Percentiles rank a stretch among this genome's conserved stretches.
Evolutionary conservation across 2,329 filamentous ascomycete genomes (phyloP).

Genomic region (Dothiorella sarmentorum): DNA sequence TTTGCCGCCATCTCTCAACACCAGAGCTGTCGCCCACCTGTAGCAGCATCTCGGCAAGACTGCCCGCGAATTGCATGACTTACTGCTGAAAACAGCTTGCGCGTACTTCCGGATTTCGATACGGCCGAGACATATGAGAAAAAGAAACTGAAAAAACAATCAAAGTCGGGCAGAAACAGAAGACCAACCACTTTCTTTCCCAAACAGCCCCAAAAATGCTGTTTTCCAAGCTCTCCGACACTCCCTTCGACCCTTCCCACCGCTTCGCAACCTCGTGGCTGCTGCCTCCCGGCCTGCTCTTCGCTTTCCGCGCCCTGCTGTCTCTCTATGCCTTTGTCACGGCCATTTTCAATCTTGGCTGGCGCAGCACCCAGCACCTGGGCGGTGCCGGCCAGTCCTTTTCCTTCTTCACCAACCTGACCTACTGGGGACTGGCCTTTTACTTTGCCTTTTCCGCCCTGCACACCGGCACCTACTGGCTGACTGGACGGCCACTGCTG

Average conservation of each 20-base stretch:
- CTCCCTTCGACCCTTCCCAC: slow-evolving; percentile 48
- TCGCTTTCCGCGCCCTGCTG: slow-evolving; percentile 51
- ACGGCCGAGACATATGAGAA: not conserved
- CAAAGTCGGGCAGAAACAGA: not conserved
- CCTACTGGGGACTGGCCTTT: slow-evolving; percentile 78
- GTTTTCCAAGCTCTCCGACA: not conserved
- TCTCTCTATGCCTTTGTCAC: slow-evolving; percentile 66
- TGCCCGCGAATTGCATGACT: too few species aligned
- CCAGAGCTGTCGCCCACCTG: too few species aligned
- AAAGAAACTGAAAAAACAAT: not conserved
- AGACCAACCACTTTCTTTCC: too few species aligned
- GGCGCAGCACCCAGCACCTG: slow-evolving; percentile 52
- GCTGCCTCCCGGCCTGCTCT: slow-evolving; percentile 62
- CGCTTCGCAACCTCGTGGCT: slow-evolving; percentile 81
- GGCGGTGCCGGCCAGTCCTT: slow-evolving; percentile 57
- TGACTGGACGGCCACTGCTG: slow-evolving; percentile 36
- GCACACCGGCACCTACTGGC: slow-evolving; percentile 66
- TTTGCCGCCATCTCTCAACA: too few species aligned
- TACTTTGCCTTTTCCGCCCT: slow-evolving; percentile 67
- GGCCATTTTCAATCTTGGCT: slow-evolving; percentile 67
- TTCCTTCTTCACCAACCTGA: slow-evolving; percentile 78
- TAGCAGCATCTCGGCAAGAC: too few species aligned
- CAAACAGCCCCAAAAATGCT: not conserved
- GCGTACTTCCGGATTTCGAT: not conserved
- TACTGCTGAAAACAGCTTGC: too few species aligned